Evolutionary conservation across 352 stramenopile genomes (phyloP).

Genomic region (Phytophthora lateralis): DNA sequence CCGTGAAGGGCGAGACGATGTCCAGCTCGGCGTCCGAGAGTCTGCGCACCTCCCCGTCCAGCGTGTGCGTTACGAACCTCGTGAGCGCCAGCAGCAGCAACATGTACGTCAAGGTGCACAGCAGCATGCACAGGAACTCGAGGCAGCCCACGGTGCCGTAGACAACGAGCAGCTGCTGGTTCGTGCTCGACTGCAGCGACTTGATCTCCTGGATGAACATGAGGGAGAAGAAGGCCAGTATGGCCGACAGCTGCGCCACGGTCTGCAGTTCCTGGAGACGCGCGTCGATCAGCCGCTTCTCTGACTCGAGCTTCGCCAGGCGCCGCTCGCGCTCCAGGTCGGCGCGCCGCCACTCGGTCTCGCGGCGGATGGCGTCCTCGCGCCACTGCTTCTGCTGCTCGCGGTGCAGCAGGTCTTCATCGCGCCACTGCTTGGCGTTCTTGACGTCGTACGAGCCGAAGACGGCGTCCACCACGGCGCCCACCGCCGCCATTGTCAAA

Average conservation of each 20-base stretch:
- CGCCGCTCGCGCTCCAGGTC: constrained; percentile 75
- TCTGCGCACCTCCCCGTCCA: constrained; percentile 68
- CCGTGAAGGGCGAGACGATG: constrained; percentile 72
- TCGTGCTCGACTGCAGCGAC: no score
- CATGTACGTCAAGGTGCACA: constrained; percentile 64
- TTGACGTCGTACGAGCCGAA: constrained; percentile 88
- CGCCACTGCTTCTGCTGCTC: constrained; percentile 85
- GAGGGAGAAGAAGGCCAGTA: no score
- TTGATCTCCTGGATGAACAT: no score
- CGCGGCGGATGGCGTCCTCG: constrained; percentile 70
- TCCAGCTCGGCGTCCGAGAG: constrained; percentile 67
- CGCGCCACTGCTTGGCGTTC: constrained; percentile 84
- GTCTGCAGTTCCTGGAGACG: no score
- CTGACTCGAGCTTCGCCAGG: constrained; percentile 79
- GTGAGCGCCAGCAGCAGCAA: constrained; percentile 73
- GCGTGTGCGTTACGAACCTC: constrained; percentile 73
- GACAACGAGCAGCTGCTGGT: no score
- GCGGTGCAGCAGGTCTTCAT: constrained; percentile 76
- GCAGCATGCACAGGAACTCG: no score
- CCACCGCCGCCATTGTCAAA: constrained; percentile 49
- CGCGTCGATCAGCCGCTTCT: constrained; percentile 82
- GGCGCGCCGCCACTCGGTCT: constrained; percentile 69
- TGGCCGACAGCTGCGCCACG: no score
- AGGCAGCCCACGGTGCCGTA: no score
- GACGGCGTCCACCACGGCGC: constrained; percentile 64